Percentiles rank a stretch among this genome's conserved stretches.
Conservation (phyloP, 106 monocot genomes). For the Alisma plantagoaquatica region DNA sequence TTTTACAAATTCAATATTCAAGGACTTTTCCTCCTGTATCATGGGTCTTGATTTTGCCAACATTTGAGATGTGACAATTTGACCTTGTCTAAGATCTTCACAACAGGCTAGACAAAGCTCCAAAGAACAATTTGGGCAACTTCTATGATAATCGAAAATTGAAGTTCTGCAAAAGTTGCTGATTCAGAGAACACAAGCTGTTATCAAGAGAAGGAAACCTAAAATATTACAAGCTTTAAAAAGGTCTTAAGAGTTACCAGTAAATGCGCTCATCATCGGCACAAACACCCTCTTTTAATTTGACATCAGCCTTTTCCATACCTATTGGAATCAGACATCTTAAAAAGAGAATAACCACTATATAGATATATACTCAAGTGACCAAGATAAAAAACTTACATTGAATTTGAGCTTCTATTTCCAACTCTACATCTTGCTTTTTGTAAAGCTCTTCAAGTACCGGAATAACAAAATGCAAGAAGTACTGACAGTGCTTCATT, state of each 20-base stretch:
- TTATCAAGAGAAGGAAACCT: too few relatives aligned
- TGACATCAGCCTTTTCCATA: too few relatives aligned
- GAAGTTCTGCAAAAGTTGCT: slow-evolving; percentile 65
- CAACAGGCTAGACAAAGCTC: slow-evolving; percentile 68
- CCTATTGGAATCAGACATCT: too few relatives aligned
- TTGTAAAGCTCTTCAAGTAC: slow-evolving; percentile 7
- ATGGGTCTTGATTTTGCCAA: not conserved
- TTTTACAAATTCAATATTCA: too few relatives aligned
- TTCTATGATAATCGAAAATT: slow-evolving; percentile 58
- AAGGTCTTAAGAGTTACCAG: too few relatives aligned
- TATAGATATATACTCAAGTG: not conserved
- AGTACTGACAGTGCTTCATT: slow-evolving; percentile 5
- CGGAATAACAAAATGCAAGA: slow-evolving; percentile 12
- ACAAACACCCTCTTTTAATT: too few relatives aligned
- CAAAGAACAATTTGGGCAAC: slow-evolving; percentile 48
- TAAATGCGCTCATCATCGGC: too few relatives aligned
- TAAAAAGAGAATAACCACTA: slow-evolving; percentile 1
- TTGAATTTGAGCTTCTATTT: slow-evolving; percentile 41
- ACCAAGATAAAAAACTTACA: slow-evolving; percentile 16
- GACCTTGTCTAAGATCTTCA: slow-evolving; percentile 34
- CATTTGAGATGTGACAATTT: not conserved
- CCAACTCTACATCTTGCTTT: slow-evolving; percentile 13
- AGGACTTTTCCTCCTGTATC: not conserved
- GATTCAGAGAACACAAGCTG: too few relatives aligned
- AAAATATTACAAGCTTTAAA: too few relatives aligned